These are phyloP conservation scores for Clavaria fumosa DNA, from an alignment of 768 basidiomycete species.

Conservation along the genomic window DNA sequence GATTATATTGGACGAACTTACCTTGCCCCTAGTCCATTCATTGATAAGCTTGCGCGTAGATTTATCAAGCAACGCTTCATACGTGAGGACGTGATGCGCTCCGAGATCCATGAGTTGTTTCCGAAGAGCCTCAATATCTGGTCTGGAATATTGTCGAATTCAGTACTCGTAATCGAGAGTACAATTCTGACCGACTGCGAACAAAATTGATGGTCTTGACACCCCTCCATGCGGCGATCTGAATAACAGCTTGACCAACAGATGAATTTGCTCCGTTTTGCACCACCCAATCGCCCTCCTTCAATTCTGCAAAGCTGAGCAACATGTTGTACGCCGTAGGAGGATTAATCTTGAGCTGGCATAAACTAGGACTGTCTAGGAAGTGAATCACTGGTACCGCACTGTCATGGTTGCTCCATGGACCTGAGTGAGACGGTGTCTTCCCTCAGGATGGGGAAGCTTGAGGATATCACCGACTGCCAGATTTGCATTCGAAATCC, in stretches of 20 bases:
- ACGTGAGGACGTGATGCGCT: constrained; percentile 63
- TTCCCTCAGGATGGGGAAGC: constrained; percentile 28
- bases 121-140: constrained; percentile 32
- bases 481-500: constrained; percentile 46
- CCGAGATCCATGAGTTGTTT: constrained; percentile 42
- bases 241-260: constrained; percentile 77
- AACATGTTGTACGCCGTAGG: constrained; percentile 78
- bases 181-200: constrained; percentile 38
- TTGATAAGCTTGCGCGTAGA: constrained; percentile 36
- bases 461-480: constrained; percentile 40
- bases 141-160: background rate
- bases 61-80: constrained; percentile 55
- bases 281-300: constrained; percentile 63
- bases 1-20: too few relatives aligned
- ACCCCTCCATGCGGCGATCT: constrained; percentile 59
- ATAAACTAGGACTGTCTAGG: background rate
- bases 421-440: constrained; percentile 31
- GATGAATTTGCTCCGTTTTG: constrained; percentile 83
- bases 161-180: background rate
- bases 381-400: constrained; percentile 9
- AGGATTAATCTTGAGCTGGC: constrained; percentile 48
- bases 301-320: constrained; percentile 44
- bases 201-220: constrained; percentile 74
- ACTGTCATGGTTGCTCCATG: constrained; percentile 69
- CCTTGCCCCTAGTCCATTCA: constrained; percentile 50